Conservation (phyloP, 2,329 filamentous ascomycete genomes). For the Ophiosphaerella korrae region DNA sequence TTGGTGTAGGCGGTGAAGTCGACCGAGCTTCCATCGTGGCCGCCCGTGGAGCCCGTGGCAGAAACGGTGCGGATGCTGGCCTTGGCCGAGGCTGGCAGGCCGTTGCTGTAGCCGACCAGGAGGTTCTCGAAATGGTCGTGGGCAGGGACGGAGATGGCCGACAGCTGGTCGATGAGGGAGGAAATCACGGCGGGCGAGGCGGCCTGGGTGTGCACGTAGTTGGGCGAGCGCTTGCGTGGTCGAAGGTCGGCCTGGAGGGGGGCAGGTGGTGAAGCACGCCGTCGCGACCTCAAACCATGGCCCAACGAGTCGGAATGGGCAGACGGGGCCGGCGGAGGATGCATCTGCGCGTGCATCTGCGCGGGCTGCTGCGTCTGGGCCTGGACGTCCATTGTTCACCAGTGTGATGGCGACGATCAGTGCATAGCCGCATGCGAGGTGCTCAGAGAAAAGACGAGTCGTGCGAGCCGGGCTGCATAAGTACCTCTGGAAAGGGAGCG, state of each 20-base stretch:
- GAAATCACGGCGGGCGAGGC: slow-evolving; percentile 72
- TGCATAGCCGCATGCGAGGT: slow-evolving; percentile 1
- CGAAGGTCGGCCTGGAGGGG: slow-evolving; percentile 22
- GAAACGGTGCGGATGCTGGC: slow-evolving; percentile 33
- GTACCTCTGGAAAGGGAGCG: too few species aligned
- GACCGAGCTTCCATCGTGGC: slow-evolving; percentile 63
- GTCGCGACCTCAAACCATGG: slow-evolving; percentile 32
- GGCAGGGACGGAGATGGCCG: slow-evolving; percentile 66
- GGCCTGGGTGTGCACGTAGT: slow-evolving; percentile 44
- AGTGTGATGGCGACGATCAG: background rate
- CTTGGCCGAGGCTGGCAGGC: slow-evolving; percentile 31
- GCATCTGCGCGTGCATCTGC: too few species aligned
- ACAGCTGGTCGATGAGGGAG: slow-evolving; percentile 66
- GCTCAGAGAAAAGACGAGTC: background rate
- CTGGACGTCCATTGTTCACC: slow-evolving; percentile 23
- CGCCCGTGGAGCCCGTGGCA: slow-evolving; percentile 22
- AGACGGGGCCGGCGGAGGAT: slow-evolving; percentile 18
- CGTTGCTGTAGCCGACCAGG: slow-evolving; percentile 37
- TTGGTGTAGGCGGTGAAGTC: slow-evolving; percentile 72
- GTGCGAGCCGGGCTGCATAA: background rate
- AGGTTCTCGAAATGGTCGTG: slow-evolving; percentile 70
- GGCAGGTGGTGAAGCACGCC: slow-evolving; percentile 36
- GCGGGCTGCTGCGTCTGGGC: slow-evolving; percentile 17
- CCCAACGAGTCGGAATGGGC: slow-evolving; percentile 21
- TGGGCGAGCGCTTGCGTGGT: slow-evolving; percentile 36